Evolutionary conservation across 164 flowering plant genomes (phyloP).

Genomic region (grape (Vitis vinifera)): ASM3070453v1 NC_081810.1:8705501-8706000

Average conservation of each 20-base stretch:
- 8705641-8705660: neutral
- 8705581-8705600: constrained; percentile 55
- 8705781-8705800: neutral
- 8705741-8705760: neutral
- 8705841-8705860: constrained; percentile 11
- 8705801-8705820: neutral
- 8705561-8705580: constrained; percentile 77
- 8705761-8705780: constrained; percentile 5
- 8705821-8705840: neutral
- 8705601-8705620: constrained; percentile 8
- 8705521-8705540: constrained; percentile 72
- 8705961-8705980: neutral
- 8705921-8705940: no score
- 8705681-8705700: neutral
- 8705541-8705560: constrained; percentile 73
- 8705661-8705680: neutral
- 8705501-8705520: constrained; percentile 79
- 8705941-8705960: neutral
- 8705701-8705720: constrained; percentile 11
- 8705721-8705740: neutral
- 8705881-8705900: neutral
- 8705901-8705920: neutral
- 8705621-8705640: constrained; percentile 10
- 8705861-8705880: constrained; percentile 14
- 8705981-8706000: no score